Conservation (phyloP, 2,329 filamentous ascomycete species). For the Trichoderma oligosporum region DNA sequence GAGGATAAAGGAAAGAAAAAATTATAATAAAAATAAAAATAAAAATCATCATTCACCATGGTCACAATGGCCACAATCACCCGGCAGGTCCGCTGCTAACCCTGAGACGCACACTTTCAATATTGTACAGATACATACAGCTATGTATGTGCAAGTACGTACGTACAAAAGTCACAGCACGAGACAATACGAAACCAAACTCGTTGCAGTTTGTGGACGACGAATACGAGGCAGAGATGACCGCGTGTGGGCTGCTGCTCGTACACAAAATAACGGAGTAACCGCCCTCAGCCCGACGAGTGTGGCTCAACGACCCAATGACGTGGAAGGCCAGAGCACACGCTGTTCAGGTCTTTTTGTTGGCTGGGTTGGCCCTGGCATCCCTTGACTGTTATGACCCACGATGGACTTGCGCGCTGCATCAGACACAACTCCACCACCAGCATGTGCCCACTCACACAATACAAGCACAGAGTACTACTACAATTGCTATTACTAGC, state of each 20-base stretch:
- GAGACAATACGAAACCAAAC: constrained; percentile 13
- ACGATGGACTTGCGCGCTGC: not conserved
- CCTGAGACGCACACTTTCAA: too few species aligned
- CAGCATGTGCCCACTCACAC: constrained; percentile 12
- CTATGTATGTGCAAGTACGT: too few species aligned
- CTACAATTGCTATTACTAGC: too few species aligned
- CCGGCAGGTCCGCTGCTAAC: too few species aligned
- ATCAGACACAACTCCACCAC: constrained; percentile 1
- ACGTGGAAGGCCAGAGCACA: constrained; percentile 8
- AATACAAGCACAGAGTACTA: too few species aligned
- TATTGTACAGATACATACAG: too few species aligned
- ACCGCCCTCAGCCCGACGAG: not conserved
- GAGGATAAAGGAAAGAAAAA: too few species aligned
- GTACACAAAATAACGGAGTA: constrained; percentile 15
- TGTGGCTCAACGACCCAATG: constrained; percentile 17
- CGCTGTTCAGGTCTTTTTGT: not conserved
- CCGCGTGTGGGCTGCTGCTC: constrained; percentile 14
- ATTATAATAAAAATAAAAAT: not conserved
- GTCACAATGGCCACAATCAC: not conserved
- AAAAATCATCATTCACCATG: not conserved
- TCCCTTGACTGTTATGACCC: not conserved
- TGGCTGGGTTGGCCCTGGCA: too few species aligned
- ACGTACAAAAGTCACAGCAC: constrained; percentile 2
- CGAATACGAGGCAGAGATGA: constrained; percentile 17
- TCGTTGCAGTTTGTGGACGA: constrained; percentile 2